Evolutionary conservation across 1,284 basidiomycete species (phyloP).

Genomic region (Papiliotrema fonsecae): DNA sequence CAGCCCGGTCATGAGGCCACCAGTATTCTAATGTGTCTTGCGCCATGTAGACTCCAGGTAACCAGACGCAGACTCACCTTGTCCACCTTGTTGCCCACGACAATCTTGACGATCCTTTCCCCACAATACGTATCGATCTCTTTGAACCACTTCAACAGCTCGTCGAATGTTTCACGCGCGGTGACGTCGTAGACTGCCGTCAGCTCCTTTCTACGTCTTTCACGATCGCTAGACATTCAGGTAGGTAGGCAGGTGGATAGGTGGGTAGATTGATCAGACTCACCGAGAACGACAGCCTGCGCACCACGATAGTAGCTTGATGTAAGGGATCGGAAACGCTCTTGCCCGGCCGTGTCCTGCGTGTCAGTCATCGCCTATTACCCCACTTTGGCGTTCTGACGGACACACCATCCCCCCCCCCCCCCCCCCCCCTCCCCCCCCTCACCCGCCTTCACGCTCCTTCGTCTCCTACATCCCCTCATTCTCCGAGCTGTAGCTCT

Average conservation of each 20-base stretch:
- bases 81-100: conserved; percentile 93
- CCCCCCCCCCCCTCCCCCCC: neutral
- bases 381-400: no score
- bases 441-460: no score
- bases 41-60: no score
- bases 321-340: conserved; percentile 96
- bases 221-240: neutral
- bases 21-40: neutral
- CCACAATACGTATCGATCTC: conserved; percentile 93
- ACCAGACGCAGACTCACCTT: conserved; percentile 61
- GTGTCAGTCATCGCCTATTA: no score
- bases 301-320: conserved; percentile 82
- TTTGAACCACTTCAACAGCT: conserved; percentile 84
- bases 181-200: conserved; percentile 81
- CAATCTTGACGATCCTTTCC: conserved; percentile 82
- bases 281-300: conserved; percentile 72
- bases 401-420: no score
- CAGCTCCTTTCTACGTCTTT: no score
- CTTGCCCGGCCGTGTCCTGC: conserved; percentile 92
- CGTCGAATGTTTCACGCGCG: conserved; percentile 83
- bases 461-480: no score
- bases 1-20: neutral
- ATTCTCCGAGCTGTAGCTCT: no score
- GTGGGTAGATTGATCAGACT: no score
- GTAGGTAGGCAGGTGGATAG: no score